Evolutionary conservation across 2,329 filamentous ascomycete genomes (phyloP), one percentile per base, ranked within the genome.

Genomic region (Escovopsis sp.): DNA sequence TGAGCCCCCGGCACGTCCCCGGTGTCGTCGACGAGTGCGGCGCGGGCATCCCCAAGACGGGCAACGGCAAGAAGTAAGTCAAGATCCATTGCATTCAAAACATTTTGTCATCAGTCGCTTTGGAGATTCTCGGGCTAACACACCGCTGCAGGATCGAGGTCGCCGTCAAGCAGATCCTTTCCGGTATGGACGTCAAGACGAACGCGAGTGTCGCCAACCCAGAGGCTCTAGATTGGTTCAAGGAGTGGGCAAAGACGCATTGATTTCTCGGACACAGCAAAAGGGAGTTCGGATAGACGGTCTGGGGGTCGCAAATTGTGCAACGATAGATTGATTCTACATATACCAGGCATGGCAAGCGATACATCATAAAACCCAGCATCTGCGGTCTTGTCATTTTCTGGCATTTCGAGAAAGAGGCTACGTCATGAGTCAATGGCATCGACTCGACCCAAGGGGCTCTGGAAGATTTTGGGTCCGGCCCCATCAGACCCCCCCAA

Each of bases 151-250:
- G 81, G 63, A 85, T 98, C 46, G 89, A 98, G 60, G 87, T 93
- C 39, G 85, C 86, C 0, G 89, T 96, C 6, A 96, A 96, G 68
- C 88, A 95, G 63, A 95, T 96, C 37, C 65, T 98, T 2, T 94
- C 85, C 26, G 89, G 88, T 0, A 67, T 88, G 61, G 76, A 85
- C 41, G 78, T 95, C 49, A 88, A 87, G 67, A 91, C 85, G 0
- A 87, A 86, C 39, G 87, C 88, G 0, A 93, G 85, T 55, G 88
- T 96, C n/a, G 85, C 86, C 4, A 96, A 96, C 59, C 80, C 84
- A 2, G 83, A 81, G 51, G 87, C 88, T 49, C 63, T 98, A 50
- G 81, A 85, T 35, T 96, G 86, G 83, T 96, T 95, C 62, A 73
- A 76, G 49, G 64, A 72, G 30, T 96, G 89, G 89, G 75, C 81